Base-by-base conservation (phyloP, 2,329 filamentous ascomycete genomes). In the Penicillium decumbens region DNA sequence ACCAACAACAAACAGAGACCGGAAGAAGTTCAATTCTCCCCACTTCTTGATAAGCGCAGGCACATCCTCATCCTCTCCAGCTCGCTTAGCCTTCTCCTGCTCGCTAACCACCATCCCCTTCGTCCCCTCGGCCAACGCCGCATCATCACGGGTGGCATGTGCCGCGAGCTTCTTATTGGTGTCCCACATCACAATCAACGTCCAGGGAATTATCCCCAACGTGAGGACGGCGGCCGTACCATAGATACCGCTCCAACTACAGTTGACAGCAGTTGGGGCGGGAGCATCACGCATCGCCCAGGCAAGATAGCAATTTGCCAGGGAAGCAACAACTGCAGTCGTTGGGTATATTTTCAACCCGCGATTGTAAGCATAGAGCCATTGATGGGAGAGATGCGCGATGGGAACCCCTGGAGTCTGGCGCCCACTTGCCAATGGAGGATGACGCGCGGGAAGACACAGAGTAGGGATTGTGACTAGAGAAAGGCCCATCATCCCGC, bases 331-430 rank as follows among this genome's bases (percentile, higher is more conserved):
- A 6, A 77, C 75, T 3, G 64, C 65, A 42, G 82, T 68, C 51
- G 81, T 76, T 3, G 80, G 71, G 2, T 72, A 70, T 13, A 82
- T 75, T 3, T 73, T 77, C 8, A 78, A 74, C 12, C 81, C 81
- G 1, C 82, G 72, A 52, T 81, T 44, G 51, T 65, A 69, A 28
- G 59, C 43, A 38, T 61, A 46, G 24, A 59, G 47, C 63, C 64
- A 69, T 53, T 69, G 64, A 32, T 60, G 62, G 15, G 61, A 58
- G 20, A 68, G 44, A 47, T 66, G 62, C 9, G 61, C 47, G 30
- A 52, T 42, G 3, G 61, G 42, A 7, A 60, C 51, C 15, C 43
- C 60, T n/a, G 63, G 54, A 8, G n/a, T 35, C 32, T 54, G 42
- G 18, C 43, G 24, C 4, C 32, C 33, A 28, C 46, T 42, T 6